phyloP scores from a whole-genome alignment of 306 rosid genomes.

The Astragalus membranaceus region DNA sequence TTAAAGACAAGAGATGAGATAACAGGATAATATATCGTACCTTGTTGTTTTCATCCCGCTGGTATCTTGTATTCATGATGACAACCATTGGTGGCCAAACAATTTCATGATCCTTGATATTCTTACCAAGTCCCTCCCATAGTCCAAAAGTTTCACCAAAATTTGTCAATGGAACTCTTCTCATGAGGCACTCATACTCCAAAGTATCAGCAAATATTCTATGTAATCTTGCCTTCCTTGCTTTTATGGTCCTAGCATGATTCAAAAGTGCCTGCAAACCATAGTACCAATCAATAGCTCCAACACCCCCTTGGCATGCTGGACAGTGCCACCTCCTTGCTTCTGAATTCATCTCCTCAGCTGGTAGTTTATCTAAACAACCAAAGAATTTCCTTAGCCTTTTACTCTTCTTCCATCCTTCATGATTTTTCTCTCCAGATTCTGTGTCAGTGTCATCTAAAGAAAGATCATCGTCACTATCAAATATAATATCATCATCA shows the following conservation, averaged over 20 bases:
- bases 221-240: conserved; percentile 42
- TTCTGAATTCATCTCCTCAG: conserved; percentile 30
- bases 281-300: conserved; percentile 54
- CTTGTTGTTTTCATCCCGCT: conserved; percentile 30
- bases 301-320: conserved; percentile 42
- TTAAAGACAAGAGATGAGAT: too few relatives aligned
- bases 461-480: conserved; percentile 32
- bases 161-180: conserved; percentile 17
- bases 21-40: conserved; percentile 10
- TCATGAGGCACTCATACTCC: conserved; percentile 37
- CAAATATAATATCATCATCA: conserved; percentile 30
- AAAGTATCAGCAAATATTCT: conserved; percentile 38
- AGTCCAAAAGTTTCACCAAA: conserved; percentile 24
- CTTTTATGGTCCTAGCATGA: conserved; percentile 39
- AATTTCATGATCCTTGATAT: conserved; percentile 40
- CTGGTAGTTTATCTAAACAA: conserved; percentile 5
- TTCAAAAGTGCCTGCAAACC: conserved; percentile 44
- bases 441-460: conserved; percentile 38
- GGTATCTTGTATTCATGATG: conserved; percentile 42
- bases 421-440: conserved; percentile 29
- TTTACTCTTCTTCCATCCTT: conserved; percentile 29
- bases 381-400: conserved; percentile 43
- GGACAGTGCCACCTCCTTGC: conserved; percentile 44
- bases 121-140: conserved; percentile 45
- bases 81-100: conserved; percentile 62